Conservation (phyloP, 179 eudicot species). For the Amaranthus tricolor region DNA sequence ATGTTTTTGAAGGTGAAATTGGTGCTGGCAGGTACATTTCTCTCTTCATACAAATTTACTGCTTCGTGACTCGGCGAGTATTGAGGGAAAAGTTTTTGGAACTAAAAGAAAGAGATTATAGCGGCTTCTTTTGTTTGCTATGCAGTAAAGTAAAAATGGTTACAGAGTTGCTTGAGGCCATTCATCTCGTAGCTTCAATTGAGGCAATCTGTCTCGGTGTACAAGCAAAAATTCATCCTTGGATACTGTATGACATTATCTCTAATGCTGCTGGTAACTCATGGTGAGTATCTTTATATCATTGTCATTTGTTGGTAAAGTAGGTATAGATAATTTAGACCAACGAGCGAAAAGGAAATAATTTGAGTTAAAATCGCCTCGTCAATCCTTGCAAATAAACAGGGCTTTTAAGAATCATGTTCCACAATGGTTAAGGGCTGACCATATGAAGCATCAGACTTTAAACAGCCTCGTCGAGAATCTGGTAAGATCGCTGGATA, state of each 20-base stretch:
- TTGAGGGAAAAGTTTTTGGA: no score
- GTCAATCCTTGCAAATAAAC: slow-evolving; percentile 25
- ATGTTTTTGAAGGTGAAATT: slow-evolving; percentile 64
- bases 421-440: slow-evolving; percentile 57
- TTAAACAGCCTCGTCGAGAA: slow-evolving; percentile 49
- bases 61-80: background rate
- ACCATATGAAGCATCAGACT: slow-evolving; percentile 47
- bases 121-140: slow-evolving; percentile 1
- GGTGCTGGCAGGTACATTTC: slow-evolving; percentile 80
- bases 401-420: slow-evolving; percentile 85
- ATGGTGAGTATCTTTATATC: slow-evolving; percentile 47
- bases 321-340: background rate
- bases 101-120: background rate
- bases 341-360: no score
- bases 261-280: slow-evolving; percentile 99
- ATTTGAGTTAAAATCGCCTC: no score
- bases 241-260: slow-evolving; percentile 83
- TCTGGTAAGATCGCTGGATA: slow-evolving; percentile 45
- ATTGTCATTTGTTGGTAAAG: background rate
- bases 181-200: slow-evolving; percentile 91
- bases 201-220: slow-evolving; percentile 95
- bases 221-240: slow-evolving; percentile 92
- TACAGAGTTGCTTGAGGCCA: slow-evolving; percentile 78
- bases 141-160: slow-evolving; percentile 93
- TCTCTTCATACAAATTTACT: background rate